These are phyloP conservation scores for Nemophila menziesii DNA, from an alignment of 257 asterid species.

Conservation along the genomic window DNA sequence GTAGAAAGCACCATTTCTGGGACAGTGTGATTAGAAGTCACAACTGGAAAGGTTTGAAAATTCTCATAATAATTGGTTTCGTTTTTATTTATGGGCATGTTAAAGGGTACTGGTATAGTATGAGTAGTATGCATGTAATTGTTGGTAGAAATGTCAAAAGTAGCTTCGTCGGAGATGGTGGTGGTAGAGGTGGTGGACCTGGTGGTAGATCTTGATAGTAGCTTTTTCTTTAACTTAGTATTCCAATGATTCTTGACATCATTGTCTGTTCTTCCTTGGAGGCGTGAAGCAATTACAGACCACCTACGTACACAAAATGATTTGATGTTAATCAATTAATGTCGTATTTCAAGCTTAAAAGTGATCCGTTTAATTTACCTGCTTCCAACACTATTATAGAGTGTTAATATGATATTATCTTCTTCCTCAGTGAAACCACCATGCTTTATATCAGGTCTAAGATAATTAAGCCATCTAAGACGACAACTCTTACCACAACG, in stretches of 20 bases:
- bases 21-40: conserved; percentile 2
- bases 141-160: neutral
- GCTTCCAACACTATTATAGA: conserved; percentile 51
- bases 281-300: conserved; percentile 61
- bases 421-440: conserved; percentile 59
- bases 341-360: too few relatives aligned
- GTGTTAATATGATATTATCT: conserved; percentile 35
- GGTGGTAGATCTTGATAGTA: neutral
- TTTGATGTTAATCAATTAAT: too few relatives aligned
- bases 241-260: conserved; percentile 70
- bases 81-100: neutral
- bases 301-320: conserved; percentile 24
- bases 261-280: conserved; percentile 56
- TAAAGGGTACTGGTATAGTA: neutral
- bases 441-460: conserved; percentile 55
- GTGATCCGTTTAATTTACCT: conserved; percentile 17
- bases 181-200: neutral
- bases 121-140: neutral
- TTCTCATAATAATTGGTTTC: conserved; percentile 1
- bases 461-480: conserved; percentile 70
- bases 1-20: conserved; percentile 11
- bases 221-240: conserved; percentile 49
- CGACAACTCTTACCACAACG: conserved; percentile 82
- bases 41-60: neutral
- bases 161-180: neutral